Conservation (phyloP, 768 basidiomycete genomes). For the Dacryopinax spathularia region DNA sequence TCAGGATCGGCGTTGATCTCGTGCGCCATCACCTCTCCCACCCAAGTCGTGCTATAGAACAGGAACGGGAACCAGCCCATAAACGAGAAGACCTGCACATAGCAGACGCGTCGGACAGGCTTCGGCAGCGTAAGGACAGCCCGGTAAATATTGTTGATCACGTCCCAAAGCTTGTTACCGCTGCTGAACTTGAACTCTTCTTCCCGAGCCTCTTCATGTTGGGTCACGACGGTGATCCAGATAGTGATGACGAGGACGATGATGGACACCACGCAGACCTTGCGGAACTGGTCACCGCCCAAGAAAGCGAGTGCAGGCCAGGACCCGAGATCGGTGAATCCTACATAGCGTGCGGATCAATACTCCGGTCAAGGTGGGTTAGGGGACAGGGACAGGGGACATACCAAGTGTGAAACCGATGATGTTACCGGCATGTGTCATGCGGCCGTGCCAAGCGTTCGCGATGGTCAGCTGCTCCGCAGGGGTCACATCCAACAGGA, state of each 20-base stretch:
- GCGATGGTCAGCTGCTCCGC: conserved; percentile 79
- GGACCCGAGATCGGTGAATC: conserved; percentile 75
- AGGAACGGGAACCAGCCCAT: conserved; percentile 99
- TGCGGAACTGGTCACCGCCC: conserved; percentile 88
- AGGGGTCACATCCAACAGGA: conserved; percentile 84
- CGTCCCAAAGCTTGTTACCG: conserved; percentile 46
- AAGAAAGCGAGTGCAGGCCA: conserved; percentile 64
- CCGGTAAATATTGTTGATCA: conserved; percentile 61
- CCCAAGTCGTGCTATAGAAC: conserved; percentile 88
- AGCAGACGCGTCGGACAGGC: conserved; percentile 77
- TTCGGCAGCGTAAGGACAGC: conserved; percentile 64
- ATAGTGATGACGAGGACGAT: conserved; percentile 67
- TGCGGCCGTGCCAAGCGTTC: conserved; percentile 95
- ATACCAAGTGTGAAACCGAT: conserved; percentile 82
- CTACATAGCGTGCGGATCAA: conserved; percentile 24
- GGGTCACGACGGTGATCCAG: conserved; percentile 73
- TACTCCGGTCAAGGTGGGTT: not conserved
- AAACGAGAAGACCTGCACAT: conserved; percentile 88
- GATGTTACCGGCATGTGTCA: conserved; percentile 95
- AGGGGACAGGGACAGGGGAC: conserved; percentile 14
- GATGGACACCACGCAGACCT: conserved; percentile 81
- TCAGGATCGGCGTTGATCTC: conserved; percentile 62
- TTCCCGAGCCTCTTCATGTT: conserved; percentile 47
- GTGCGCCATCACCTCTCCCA: conserved; percentile 86
- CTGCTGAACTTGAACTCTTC: conserved; percentile 20